Base-by-base conservation (phyloP, 2,329 filamentous ascomycete genomes). In the Neofusicoccum laricinum region DNA sequence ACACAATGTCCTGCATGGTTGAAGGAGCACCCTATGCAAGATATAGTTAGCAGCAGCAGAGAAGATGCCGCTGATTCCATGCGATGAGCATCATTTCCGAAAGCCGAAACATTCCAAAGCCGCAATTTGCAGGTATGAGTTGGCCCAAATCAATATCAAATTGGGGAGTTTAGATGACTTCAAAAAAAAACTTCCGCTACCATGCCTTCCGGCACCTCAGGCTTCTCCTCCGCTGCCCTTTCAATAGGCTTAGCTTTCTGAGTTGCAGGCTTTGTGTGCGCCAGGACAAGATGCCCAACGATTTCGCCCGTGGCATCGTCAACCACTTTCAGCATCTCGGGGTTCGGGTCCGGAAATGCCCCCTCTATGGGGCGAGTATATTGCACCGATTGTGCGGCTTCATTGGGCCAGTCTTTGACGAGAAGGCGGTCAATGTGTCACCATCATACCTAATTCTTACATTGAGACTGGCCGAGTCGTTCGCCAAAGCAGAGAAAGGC, bases 371-470 rank as follows among this genome's bases (percentile, higher is more conserved):
- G 4, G 40, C 32, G 15, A 7, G 53, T 55, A 14, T 57, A 67
- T 11, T 67, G 30, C 4, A 19, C 59, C 3, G 17, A 8, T 30
- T 67, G 64, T 19, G 61, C 59, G 3, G 51, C 46, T n/a, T 64
- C 36, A 19, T 65, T 63, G 2, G 66, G 64, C 66, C 64, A 65
- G 43, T 65, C 32, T 19, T 51, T 53, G 45, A 38, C 64, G 8
- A 67, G 41, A 21, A 67, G 48, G 40, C 59, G 66, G 48, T 65
- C n/a, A n/a, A n/a, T n/a, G n/a, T n/a, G n/a, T n/a, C n/a, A n/a
- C n/a, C n/a, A n/a, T n/a, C n/a, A n/a, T n/a, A n/a, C n/a, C n/a
- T n/a, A n/a, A n/a, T n/a, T n/a, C n/a, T n/a, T n/a, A n/a, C n/a
- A n/a, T n/a, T n/a, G n/a, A n/a, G n/a, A n/a, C n/a, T n/a, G n/a